Evolutionary conservation across 352 stramenopile species (phyloP), one percentile per base, ranked within the genome.

Genomic region (Globisporangium nunn): DNA sequence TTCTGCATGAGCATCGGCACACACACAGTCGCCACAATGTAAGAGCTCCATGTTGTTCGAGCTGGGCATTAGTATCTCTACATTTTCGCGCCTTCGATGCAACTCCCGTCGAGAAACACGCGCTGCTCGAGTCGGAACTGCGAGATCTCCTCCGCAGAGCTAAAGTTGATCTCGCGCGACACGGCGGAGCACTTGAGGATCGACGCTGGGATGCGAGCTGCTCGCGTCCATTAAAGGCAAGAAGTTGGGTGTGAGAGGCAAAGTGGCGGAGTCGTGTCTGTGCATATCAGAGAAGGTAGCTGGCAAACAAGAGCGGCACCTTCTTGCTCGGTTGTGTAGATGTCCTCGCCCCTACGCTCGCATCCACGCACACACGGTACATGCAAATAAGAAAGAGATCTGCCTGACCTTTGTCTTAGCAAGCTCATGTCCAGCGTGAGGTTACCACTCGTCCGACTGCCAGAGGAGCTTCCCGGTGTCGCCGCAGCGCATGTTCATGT

Each of bases 91-190:
- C 50, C 50, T 86, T 97, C 91, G 52, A 97, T 93, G 64, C 84
- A 96, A 44, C 82, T 81, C n/a, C 89, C 85, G 23, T 90, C 61
- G 4, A 97, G 64, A 50, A 91, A 96, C 29, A 98, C 76, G 30
- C 88, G 76, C 66, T 98, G 94, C 55, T 98, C 88, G 18, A 98
- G 74, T 15, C 88, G 86, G 60, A 98, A 98, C 41, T 95, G 74
- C 28, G 74, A 62, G 60, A 98, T 97, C 63, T 95, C 72, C 57
- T 97, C 74, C 4, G 54, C 59, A 1, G 87, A 97, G 47, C 84
- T 93, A 61, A 98, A 98, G 67, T 97, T 97, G 48, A 98, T 96
- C 61, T 98, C 93, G 15, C 94, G 78, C 6, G 89, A 96, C 29
- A 98, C 92, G 23, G 87, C 85, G 11, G 64, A 69, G 59, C 91